Percentiles rank a stretch among this genome's conserved stretches.
Evolutionary conservation across 305 asterid species (phyloP).

Genomic region (Solanum chacoense): DNA sequence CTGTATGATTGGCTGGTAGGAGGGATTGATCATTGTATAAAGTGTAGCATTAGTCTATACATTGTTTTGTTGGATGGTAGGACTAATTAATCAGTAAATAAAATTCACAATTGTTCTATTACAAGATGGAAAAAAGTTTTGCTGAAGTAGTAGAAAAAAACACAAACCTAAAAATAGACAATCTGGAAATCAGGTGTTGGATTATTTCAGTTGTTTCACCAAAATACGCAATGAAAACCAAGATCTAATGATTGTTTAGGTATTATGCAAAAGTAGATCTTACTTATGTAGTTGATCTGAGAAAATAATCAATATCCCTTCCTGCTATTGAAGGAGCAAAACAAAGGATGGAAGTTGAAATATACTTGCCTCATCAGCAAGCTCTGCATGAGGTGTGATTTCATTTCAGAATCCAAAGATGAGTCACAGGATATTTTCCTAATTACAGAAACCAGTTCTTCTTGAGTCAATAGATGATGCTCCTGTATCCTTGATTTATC

Average conservation of each 20-base stretch:
- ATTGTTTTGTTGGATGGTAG: neutral
- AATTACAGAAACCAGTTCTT: constrained; percentile 63
- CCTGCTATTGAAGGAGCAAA: neutral
- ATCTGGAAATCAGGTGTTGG: neutral
- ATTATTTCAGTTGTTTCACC: neutral
- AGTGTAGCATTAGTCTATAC: neutral
- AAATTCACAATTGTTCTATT: neutral
- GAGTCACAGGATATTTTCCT: constrained; percentile 70
- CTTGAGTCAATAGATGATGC: constrained; percentile 45
- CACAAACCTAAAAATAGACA: neutral
- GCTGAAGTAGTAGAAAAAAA: neutral
- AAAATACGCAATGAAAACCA: neutral
- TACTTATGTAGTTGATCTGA: neutral
- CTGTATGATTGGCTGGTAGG: neutral
- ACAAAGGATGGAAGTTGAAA: neutral
- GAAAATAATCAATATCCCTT: neutral
- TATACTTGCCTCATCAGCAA: constrained; percentile 58
- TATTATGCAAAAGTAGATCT: neutral
- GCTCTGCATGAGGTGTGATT: constrained; percentile 57
- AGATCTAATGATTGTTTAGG: neutral
- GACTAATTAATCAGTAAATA: neutral
- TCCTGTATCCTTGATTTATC: constrained; percentile 24
- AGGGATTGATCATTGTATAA: neutral
- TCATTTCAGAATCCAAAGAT: constrained; percentile 43
- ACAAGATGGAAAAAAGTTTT: neutral